Conservation (phyloP, 2,329 filamentous ascomycete genomes). For the Seiridium unicorne region DNA sequence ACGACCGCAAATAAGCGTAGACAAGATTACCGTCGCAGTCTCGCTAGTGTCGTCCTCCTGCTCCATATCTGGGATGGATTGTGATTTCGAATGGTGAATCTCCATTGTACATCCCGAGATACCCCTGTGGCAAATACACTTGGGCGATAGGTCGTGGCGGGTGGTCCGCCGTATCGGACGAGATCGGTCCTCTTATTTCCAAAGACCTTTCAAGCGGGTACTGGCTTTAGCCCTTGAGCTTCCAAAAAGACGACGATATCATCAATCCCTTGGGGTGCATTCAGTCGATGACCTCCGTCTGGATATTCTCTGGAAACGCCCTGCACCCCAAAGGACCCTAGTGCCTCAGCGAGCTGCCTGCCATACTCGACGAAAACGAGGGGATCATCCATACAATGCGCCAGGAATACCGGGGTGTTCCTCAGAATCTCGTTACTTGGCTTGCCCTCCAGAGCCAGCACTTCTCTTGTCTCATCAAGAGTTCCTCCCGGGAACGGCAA, state of each 20-base stretch:
- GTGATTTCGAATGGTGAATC: too few species aligned
- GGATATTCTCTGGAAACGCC: conserved; percentile 41
- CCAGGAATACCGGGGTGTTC: conserved; percentile 41
- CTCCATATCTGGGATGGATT: too few species aligned
- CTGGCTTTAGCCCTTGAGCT: conserved; percentile 13
- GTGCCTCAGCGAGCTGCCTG: conserved; percentile 27
- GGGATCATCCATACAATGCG: conserved; percentile 44
- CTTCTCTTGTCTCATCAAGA: conserved; percentile 21
- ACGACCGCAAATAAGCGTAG: too few species aligned
- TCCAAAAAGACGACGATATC: conserved; percentile 35
- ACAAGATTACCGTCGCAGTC: too few species aligned
- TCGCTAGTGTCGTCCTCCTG: too few species aligned
- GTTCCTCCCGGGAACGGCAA: conserved; percentile 19
- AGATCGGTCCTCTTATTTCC: too few species aligned
- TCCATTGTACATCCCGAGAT: too few species aligned
- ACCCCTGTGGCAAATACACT: too few species aligned
- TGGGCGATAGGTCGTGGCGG: too few species aligned
- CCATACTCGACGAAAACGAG: conserved; percentile 39
- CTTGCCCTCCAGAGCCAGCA: conserved; percentile 24
- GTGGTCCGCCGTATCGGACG: too few species aligned
- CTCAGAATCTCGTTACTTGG: conserved; percentile 29
- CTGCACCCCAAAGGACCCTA: conserved; percentile 34
- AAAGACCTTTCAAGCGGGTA: neutral
- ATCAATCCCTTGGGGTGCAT: conserved; percentile 40
- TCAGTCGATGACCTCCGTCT: conserved; percentile 42